These are phyloP conservation scores for Begonia loranthoides DNA, from an alignment of 306 rosid species.

Conservation along the genomic window DNA sequence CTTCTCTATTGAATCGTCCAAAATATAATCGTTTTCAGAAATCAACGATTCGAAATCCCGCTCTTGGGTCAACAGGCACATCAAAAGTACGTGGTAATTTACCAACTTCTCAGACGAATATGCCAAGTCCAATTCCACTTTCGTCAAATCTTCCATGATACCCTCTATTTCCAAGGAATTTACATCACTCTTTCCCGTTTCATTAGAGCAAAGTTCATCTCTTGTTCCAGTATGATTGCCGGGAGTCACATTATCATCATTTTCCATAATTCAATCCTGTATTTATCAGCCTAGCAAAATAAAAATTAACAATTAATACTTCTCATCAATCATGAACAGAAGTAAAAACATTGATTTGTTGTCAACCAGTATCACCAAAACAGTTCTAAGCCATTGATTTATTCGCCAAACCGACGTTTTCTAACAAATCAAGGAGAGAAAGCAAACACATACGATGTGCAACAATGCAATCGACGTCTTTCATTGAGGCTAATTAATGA, in stretches of 20 bases:
- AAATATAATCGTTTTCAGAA: conserved; percentile 19
- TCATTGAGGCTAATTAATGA: no score
- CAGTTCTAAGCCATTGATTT: no score
- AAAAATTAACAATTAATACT: neutral
- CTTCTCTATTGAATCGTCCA: conserved; percentile 37
- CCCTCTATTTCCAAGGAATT: conserved; percentile 35
- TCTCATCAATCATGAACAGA: neutral
- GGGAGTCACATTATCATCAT: conserved; percentile 29
- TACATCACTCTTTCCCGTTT: conserved; percentile 27
- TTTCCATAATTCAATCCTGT: conserved; percentile 16
- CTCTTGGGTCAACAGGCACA: conserved; percentile 55
- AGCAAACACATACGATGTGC: no score
- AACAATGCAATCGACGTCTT: no score
- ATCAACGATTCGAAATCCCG: conserved; percentile 58
- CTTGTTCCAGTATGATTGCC: conserved; percentile 18
- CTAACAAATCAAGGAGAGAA: no score
- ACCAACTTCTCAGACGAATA: conserved; percentile 69
- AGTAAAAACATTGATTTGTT: neutral
- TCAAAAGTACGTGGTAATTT: conserved; percentile 56
- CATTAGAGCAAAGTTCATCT: conserved; percentile 19
- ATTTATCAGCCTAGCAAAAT: conserved; percentile 18
- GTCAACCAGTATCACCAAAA: no score
- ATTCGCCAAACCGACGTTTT: no score
- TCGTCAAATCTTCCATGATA: conserved; percentile 41
- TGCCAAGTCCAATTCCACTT: conserved; percentile 67